Base-by-base conservation (phyloP, 2,329 filamentous ascomycete species). In the Cercospora brassicicola region DNA sequence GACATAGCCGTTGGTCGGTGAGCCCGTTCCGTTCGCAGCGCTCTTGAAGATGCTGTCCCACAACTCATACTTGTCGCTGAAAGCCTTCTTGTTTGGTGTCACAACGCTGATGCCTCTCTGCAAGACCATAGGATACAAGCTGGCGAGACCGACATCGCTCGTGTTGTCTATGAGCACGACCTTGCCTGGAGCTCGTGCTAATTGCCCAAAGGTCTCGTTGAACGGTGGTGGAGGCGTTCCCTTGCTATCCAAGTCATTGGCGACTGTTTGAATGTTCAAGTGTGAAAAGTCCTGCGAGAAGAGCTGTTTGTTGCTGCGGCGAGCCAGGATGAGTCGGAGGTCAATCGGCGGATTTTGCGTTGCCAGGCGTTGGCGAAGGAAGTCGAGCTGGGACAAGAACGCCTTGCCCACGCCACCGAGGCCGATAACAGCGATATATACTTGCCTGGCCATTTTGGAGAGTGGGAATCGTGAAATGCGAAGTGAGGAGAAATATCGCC, bases 81-180 rank as follows among this genome's bases (percentile, higher is more conserved):
- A 99, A 13, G 91, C 94, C 82, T 99, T 99, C 85, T 99, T 99
- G 86, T 98, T 99, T 53, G 95, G 94, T 0, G 95, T 99, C 30
- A 98, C 92, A 75, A 99, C 89, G 80, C 89, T 94, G 80, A 99
- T 90, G 11, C 94, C 94, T 71, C 89, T 88, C 76, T 87, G 86
- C 69, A 99, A 84, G 80, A 96, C 92, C 57, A 86, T 80, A 0
- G 95, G 94, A 81, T 99, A 99, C 31, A 87, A 82, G 69, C 91
- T 87, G 59, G 94, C 95, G 31, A 99, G 86, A 71, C 91, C 89
- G 75, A 94, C 90, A 74, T 92, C 94, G 81, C 92, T 96, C 62
- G 95, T 99, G 84, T 98, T 98, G 86, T 99, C 95, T 72, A 99
- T 90, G 31, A 99, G 84, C 55, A 99, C 85, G 53, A 91, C 89